A percentile compares a stretch with the other conserved stretches of the same genome.
Evolutionary conservation across 257 asterid genomes (phyloP).

Genomic region (Plantago elongata): DNA sequence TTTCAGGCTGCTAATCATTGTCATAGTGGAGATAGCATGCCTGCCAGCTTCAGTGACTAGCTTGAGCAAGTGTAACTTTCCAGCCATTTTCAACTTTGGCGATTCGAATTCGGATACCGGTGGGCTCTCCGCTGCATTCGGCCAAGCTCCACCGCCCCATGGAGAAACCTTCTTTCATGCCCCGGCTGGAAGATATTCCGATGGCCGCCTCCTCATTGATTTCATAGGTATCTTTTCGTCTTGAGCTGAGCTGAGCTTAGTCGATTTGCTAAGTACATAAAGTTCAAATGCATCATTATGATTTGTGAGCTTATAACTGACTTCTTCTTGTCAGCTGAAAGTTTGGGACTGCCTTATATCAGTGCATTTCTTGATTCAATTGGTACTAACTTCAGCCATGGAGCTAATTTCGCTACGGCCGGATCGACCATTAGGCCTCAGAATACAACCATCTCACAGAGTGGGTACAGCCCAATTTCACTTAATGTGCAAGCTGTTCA

Average conservation of each 20-base stretch:
- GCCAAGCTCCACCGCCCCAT: constrained; percentile 59
- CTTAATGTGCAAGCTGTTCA: constrained; percentile 55
- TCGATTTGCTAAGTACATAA: not conserved
- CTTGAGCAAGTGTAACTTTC: constrained; percentile 43
- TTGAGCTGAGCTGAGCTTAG: not conserved
- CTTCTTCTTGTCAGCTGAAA: constrained; percentile 40
- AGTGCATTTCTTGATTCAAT: constrained; percentile 70
- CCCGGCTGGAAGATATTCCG: constrained; percentile 59
- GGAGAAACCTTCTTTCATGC: constrained; percentile 53
- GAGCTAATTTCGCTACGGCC: constrained; percentile 87
- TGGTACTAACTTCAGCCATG: constrained; percentile 76
- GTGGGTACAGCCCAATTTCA: constrained; percentile 82
- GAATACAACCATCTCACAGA: constrained; percentile 61
- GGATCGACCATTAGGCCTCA: constrained; percentile 82
- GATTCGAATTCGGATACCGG: constrained; percentile 93
- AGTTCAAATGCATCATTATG: not conserved
- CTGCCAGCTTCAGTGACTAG: constrained; percentile 13
- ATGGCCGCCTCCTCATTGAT: constrained; percentile 73
- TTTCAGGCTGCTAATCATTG: constrained; percentile 19
- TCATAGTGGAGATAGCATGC: constrained; percentile 6
- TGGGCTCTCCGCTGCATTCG: constrained; percentile 68
- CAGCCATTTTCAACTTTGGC: constrained; percentile 78
- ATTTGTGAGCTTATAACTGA: not conserved
- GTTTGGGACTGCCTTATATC: constrained; percentile 49
- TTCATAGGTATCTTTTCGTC: constrained; percentile 40